Conservation (phyloP, 257 asterid species). For the Solanum peruvianum region DNA sequence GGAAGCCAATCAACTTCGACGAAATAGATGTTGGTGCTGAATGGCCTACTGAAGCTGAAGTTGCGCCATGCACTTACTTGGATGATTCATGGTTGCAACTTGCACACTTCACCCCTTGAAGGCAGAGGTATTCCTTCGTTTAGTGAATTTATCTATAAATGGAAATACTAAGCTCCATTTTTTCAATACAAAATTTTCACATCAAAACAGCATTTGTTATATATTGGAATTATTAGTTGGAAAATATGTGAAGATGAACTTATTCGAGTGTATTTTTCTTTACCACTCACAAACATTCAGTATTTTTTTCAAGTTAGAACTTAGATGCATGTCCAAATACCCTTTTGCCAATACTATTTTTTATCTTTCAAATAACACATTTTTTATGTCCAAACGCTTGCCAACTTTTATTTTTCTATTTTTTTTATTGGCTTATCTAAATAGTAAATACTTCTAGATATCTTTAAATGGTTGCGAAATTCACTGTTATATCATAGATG, state of each 20-base stretch:
- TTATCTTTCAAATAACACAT: background rate
- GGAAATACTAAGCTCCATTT: background rate
- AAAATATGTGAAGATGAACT: background rate
- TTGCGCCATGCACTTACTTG: constrained; percentile 7
- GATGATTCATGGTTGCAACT: constrained; percentile 6
- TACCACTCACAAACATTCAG: background rate
- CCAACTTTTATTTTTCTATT: background rate
- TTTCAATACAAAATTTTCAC: background rate
- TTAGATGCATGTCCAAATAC: background rate
- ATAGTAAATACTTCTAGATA: background rate
- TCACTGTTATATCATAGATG: background rate
- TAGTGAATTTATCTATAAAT: background rate
- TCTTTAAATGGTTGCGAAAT: background rate
- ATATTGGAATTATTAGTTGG: background rate
- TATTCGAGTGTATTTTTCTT: background rate
- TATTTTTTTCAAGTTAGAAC: background rate
- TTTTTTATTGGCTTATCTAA: background rate
- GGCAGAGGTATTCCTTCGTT: background rate
- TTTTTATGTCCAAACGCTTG: background rate
- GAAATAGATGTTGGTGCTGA: constrained; percentile 18
- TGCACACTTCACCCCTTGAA: constrained; percentile 7
- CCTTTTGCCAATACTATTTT: background rate
- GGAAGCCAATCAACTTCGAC: constrained; percentile 19
- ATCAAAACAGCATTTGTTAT: background rate
- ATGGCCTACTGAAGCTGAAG: constrained; percentile 30